phyloP scores from a whole-genome alignment of 345 rosid genomes.

The Eucalyptus erythrocorys region DNA sequence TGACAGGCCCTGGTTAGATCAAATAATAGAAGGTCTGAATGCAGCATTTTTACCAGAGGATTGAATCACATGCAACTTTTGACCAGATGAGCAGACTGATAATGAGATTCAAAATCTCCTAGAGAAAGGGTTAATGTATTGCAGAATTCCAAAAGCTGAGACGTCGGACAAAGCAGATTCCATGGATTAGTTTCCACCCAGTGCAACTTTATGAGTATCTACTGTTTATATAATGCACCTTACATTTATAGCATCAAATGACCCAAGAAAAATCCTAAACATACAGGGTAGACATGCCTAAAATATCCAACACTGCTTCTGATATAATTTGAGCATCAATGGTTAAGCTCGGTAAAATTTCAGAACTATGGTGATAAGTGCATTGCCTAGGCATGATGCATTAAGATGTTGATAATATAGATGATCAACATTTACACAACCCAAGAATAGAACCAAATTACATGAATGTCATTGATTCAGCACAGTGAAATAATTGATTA shows the following conservation, averaged over 20 bases:
- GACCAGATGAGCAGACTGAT: not conserved
- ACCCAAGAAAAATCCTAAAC: not conserved
- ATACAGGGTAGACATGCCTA: not conserved
- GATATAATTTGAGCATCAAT: not conserved
- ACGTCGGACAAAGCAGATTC: not conserved
- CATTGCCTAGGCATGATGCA: not conserved
- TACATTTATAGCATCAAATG: not conserved
- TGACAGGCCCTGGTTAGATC: not conserved
- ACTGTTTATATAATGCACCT: not conserved
- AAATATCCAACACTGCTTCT: not conserved
- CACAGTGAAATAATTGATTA: not conserved
- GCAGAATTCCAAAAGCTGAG: not conserved
- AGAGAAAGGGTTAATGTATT: not conserved
- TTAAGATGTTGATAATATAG: not conserved
- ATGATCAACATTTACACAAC: not conserved
- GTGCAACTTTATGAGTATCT: not conserved
- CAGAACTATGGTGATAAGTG: not conserved
- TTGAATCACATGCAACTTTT: not conserved
- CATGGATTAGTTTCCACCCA: not conserved
- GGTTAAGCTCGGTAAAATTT: not conserved
- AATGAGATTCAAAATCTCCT: not conserved
- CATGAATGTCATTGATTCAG: not conserved
- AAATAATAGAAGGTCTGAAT: not conserved
- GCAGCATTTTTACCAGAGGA: not conserved
- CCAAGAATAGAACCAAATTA: not conserved